phyloP scores from a whole-genome alignment of 495 filamentous ascomycete genomes.

The Neurospora pannonica region DNA sequence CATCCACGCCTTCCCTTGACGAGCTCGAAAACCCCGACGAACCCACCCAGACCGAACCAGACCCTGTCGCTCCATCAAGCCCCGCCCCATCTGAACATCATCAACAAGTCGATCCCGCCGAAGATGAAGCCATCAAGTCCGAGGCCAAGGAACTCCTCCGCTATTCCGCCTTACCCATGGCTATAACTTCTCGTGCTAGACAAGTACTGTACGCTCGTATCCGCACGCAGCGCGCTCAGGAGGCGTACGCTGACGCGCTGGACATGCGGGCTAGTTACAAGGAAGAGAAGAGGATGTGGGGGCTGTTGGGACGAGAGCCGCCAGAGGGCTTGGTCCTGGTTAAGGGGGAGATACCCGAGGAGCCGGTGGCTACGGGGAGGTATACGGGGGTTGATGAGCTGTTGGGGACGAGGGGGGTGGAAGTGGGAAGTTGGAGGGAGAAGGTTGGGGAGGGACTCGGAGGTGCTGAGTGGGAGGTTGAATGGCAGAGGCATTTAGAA shows the following conservation, averaged over 20 bases:
- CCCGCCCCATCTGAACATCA: slow-evolving; percentile 12
- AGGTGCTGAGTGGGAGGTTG: not conserved
- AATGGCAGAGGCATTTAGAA: not conserved
- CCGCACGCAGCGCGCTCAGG: slow-evolving; percentile 26
- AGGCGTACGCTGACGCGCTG: slow-evolving; percentile 43
- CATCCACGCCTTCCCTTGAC: not conserved
- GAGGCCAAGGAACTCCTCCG: slow-evolving; percentile 20
- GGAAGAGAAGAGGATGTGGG: slow-evolving; percentile 52
- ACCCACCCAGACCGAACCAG: not conserved
- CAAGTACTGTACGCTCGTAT: slow-evolving; percentile 18
- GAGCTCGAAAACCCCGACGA: not conserved
- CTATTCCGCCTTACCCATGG: slow-evolving; percentile 17
- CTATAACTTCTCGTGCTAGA: slow-evolving; percentile 4
- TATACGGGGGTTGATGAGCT: slow-evolving; percentile 8
- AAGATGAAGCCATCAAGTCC: slow-evolving; percentile 6
- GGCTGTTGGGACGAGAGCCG: slow-evolving; percentile 33
- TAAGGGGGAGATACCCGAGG: not conserved
- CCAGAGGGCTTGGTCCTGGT: slow-evolving; percentile 48
- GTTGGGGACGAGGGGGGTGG: slow-evolving; percentile 41
- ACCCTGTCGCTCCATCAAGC: not conserved
- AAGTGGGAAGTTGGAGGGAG: slow-evolving; percentile 6
- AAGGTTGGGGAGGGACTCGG: not conserved
- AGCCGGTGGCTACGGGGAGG: not conserved
- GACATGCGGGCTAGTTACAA: slow-evolving; percentile 41
- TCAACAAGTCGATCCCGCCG: slow-evolving; percentile 18